Evolutionary conservation across 768 basidiomycete species (phyloP).

Genomic region (Galerina marginata): DNA sequence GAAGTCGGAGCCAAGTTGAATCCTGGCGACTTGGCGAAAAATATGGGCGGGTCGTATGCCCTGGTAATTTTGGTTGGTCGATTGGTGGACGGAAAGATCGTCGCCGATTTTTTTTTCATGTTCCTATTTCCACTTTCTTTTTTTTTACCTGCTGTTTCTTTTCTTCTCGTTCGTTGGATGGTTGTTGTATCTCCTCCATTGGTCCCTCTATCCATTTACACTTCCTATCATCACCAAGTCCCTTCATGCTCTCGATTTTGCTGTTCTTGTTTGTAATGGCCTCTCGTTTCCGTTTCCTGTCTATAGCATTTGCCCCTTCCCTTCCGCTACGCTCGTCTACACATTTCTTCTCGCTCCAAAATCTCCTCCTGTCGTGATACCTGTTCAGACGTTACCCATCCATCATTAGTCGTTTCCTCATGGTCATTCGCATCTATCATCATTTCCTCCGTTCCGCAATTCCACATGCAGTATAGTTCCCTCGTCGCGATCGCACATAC

Average conservation of each 20-base stretch:
- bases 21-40: neutral
- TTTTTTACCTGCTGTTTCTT: neutral
- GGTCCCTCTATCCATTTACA: too few species aligned
- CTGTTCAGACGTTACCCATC: neutral
- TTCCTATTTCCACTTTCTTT: neutral
- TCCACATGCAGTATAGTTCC: neutral
- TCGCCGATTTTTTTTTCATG: neutral
- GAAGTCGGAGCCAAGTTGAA: constrained; percentile 21
- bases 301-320: neutral
- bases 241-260: too few species aligned
- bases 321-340: neutral
- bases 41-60: neutral
- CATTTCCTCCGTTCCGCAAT: neutral
- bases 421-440: neutral
- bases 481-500: neutral
- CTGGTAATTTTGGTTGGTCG: neutral
- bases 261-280: too few species aligned
- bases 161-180: neutral
- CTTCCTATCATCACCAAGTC: too few species aligned
- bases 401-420: neutral
- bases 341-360: neutral
- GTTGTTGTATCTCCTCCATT: too few species aligned
- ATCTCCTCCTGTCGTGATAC: neutral
- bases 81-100: constrained; percentile 4
- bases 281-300: neutral